Evolutionary conservation across 225 moss, liverwort and hornwort species (phyloP), one percentile per base, ranked within the genome.

Genomic region (Physcomitrellopsis africana): DNA sequence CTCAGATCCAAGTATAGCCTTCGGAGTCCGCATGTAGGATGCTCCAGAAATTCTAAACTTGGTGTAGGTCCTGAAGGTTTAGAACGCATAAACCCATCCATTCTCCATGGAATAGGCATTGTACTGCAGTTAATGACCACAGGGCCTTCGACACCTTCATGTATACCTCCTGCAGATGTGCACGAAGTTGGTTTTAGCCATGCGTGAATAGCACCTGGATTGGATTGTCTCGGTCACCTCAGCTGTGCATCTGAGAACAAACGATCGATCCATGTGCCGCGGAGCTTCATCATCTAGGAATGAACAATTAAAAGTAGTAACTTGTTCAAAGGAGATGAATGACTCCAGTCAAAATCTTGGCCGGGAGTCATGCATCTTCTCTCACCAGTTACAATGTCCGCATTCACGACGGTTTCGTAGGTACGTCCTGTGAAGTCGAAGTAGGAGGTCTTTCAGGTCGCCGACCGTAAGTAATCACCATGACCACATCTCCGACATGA

Each of bases 401-500:
- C 7, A 32, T 41, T 42, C 16, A 42, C 1, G 42, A 63, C 1
- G 22, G 22, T 22, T 37, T 37, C 7, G 7, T 5, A 37, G 7
- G 32, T 37, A 37, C 32, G 32, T 37, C 32, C 7, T 37, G 32
- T 37, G 32, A 37, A 58, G 58, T 10, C 9, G 22, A 8, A 22
- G 24, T 9, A 51, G 80, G 14, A 17, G 32, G 16, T 24, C 17
- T 60, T 26, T 15, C 56, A 43, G 60, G 85, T 69, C 83, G 91
- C 72, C 87, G 86, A 60, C 87, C 71, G 48, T 96, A 96, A n/a
- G 90, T 90, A 23, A 96, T 84, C 72, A 93, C 90, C 85, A 96
- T 92, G 67, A 96, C 86, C 44, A 88, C 83, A 65, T 96, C 93
- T 56, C 81, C 89, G 8, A 89, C 88, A 64, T 85, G 74, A 27